Percentiles rank a stretch among this genome's conserved stretches.
phyloP scores from a whole-genome alignment of 2,329 filamentous ascomycete genomes.

The Sporothrix pallida region DNA sequence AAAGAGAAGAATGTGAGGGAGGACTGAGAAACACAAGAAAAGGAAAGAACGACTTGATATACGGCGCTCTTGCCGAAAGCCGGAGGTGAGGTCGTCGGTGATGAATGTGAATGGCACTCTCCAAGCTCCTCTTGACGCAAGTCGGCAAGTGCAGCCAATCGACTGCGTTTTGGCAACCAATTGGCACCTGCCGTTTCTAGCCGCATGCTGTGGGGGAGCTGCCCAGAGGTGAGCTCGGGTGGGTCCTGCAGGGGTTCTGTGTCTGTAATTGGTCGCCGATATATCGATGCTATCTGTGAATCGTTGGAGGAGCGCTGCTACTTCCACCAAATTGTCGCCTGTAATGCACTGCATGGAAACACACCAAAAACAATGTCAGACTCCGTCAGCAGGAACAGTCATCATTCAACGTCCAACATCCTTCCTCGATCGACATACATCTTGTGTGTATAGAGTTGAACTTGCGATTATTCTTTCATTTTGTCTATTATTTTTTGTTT shows the following conservation, averaged over 20 bases:
- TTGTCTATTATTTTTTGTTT: no score
- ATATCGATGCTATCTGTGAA: neutral
- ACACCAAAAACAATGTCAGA: neutral
- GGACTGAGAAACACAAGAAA: neutral
- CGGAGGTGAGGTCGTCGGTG: neutral
- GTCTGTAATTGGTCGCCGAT: neutral
- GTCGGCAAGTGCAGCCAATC: constrained; percentile 26
- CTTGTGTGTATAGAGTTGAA: no score
- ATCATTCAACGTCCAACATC: neutral
- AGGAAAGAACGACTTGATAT: constrained; percentile 15
- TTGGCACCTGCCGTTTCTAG: constrained; percentile 27
- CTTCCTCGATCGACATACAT: neutral
- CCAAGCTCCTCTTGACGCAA: neutral
- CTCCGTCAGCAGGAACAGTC: no score
- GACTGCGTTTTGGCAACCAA: neutral
- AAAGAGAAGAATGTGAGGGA: neutral
- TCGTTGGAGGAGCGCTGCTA: no score
- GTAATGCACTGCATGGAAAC: neutral
- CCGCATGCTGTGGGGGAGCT: neutral
- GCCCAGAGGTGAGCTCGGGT: neutral
- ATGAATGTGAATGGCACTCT: neutral
- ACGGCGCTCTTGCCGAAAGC: neutral
- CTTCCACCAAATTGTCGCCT: neutral
- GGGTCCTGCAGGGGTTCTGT: neutral
- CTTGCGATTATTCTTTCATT: no score